A percentile compares a stretch with the other conserved stretches of the same genome.
phyloP scores from a whole-genome alignment of 2,329 filamentous ascomycete species.

The Talaromyces sp. region DNA sequence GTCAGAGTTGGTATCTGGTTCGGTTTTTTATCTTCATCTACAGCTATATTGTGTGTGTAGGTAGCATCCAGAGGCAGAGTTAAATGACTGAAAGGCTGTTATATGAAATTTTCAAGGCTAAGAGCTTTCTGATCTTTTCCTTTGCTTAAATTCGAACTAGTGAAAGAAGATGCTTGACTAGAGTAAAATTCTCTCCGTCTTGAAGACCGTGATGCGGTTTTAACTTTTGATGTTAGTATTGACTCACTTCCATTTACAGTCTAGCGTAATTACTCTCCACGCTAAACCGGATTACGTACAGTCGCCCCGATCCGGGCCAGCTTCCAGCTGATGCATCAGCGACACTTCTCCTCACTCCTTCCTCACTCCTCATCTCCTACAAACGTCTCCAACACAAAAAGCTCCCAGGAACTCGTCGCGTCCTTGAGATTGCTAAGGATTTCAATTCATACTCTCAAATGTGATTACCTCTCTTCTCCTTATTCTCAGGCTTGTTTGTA shows the following conservation, averaged over 20 bases:
- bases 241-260: neutral
- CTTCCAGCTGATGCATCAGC: neutral
- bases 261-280: neutral
- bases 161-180: no score
- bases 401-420: neutral
- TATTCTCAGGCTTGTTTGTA: conserved; percentile 35
- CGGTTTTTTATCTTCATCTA: neutral
- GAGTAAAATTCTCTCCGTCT: no score
- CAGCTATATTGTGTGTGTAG: conserved; percentile 7
- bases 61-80: conserved; percentile 1
- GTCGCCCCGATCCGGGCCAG: neutral
- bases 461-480: neutral
- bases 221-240: neutral
- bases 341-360: neutral
- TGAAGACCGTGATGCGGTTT: no score
- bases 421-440: neutral
- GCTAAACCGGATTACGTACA: neutral
- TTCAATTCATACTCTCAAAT: neutral
- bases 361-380: neutral
- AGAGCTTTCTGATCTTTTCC: no score
- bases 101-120: neutral
- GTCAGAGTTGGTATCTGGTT: conserved; percentile 1
- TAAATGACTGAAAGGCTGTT: neutral
- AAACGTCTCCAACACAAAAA: neutral
- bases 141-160: no score